A percentile compares a stretch with the other conserved stretches of the same genome.
These are phyloP conservation scores for Gossypium gossypioides DNA, from an alignment of 441 rosid species.

Conservation along the genomic window DNA sequence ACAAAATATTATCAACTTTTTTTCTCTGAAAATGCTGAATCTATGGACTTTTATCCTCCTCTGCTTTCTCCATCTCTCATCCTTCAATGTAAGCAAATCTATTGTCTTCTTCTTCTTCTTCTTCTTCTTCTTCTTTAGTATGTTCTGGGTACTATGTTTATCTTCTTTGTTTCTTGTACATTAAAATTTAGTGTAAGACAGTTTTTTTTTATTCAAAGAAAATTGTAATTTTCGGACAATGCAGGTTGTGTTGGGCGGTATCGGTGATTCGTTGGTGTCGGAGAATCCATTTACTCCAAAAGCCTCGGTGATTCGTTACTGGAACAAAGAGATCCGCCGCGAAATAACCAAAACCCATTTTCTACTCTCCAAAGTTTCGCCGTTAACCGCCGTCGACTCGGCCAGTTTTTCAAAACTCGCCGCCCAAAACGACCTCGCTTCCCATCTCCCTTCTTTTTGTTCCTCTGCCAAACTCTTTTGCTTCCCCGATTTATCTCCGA, in stretches of 20 bases:
- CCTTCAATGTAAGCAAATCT: conserved; percentile 33
- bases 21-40: conserved; percentile 24
- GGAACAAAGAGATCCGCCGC: conserved; percentile 54
- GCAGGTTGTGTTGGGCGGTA: conserved; percentile 40
- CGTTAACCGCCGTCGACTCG: conserved; percentile 47
- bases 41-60: conserved; percentile 15
- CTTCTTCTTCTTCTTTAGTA: background rate
- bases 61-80: conserved; percentile 16
- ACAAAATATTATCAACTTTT: conserved; percentile 29
- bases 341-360: conserved; percentile 36
- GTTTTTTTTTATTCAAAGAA: background rate
- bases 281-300: conserved; percentile 66
- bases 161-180: background rate
- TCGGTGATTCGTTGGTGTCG: conserved; percentile 22
- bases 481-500: conserved; percentile 45
- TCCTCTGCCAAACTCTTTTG: conserved; percentile 68
- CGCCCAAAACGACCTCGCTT: conserved; percentile 36
- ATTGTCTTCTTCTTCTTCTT: background rate
- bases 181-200: background rate
- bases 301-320: conserved; percentile 57
- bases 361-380: conserved; percentile 62
- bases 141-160: background rate
- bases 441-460: conserved; percentile 53
- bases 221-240: conserved; percentile 24
- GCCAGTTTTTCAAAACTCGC: conserved; percentile 62